A percentile compares a stretch with the other conserved stretches of the same genome.
phyloP scores from a whole-genome alignment of 352 stramenopile genomes.

The Pythium chondricola region DNA sequence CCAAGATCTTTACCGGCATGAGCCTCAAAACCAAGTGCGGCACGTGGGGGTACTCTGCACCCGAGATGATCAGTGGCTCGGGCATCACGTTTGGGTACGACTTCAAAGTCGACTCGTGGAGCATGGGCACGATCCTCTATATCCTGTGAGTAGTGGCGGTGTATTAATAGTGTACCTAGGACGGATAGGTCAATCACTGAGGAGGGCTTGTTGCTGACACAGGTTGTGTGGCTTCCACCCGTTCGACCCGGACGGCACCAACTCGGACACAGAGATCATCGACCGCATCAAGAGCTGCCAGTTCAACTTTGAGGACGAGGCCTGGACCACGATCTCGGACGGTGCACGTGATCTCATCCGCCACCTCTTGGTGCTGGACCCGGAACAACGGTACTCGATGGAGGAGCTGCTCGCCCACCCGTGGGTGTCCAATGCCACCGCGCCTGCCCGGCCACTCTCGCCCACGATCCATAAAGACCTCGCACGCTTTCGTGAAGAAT shows the following conservation, averaged over 20 bases:
- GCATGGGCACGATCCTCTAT: constrained; percentile 82
- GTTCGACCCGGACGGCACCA: constrained; percentile 69
- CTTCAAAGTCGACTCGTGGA: constrained; percentile 84
- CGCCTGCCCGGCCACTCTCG: constrained; percentile 41
- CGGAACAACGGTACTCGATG: constrained; percentile 58
- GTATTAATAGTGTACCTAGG: not conserved
- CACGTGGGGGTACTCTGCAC: constrained; percentile 76
- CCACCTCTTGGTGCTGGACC: constrained; percentile 74
- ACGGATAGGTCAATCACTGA: not conserved
- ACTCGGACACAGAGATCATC: constrained; percentile 82
- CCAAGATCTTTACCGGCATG: constrained; percentile 68
- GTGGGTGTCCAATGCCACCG: constrained; percentile 50
- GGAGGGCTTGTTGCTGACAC: constrained; percentile 1
- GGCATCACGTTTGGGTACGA: constrained; percentile 69
- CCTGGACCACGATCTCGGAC: constrained; percentile 57
- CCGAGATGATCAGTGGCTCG: constrained; percentile 81
- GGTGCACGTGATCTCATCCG: constrained; percentile 67
- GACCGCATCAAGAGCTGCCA: constrained; percentile 66
- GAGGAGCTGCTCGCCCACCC: constrained; percentile 58
- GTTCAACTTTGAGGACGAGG: constrained; percentile 70
- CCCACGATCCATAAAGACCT: constrained; percentile 66
- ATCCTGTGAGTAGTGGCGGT: constrained; percentile 44
- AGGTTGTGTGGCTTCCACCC: constrained; percentile 78
- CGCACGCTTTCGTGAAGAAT: constrained; percentile 47
- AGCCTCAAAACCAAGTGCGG: constrained; percentile 79